phyloP scores from a whole-genome alignment of 2,329 filamentous ascomycete species.

The Chalaropsis thielavioides region DNA sequence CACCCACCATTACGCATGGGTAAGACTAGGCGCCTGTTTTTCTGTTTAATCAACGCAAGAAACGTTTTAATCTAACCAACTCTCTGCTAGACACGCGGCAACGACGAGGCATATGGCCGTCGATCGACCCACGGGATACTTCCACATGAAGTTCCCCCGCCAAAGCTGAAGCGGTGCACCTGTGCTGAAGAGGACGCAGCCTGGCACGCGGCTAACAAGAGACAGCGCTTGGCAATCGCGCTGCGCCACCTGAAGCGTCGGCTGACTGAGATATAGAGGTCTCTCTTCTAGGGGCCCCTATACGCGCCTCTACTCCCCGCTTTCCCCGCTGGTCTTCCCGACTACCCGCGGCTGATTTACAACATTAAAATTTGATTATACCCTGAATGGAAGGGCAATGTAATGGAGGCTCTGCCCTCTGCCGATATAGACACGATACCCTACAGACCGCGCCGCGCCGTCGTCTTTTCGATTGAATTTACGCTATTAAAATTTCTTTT shows the following conservation, averaged over 20 bases:
- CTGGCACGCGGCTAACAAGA: conserved; percentile 2
- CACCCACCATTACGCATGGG: conserved; percentile 12
- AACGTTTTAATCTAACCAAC: not conserved
- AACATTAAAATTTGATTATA: not conserved
- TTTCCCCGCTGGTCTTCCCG: not conserved
- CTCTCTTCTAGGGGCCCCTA: not conserved
- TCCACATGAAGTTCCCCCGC: conserved; percentile 5
- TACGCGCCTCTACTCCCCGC: not conserved
- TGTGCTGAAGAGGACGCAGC: conserved; percentile 7
- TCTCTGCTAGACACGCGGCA: not conserved
- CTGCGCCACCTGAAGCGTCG: conserved; percentile 5
- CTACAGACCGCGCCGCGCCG: no score
- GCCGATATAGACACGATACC: no score
- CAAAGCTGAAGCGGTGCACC: conserved; percentile 2
- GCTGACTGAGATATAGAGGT: not conserved
- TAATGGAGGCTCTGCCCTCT: no score
- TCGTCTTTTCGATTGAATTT: not conserved
- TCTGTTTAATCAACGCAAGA: not conserved
- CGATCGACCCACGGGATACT: conserved; percentile 1
- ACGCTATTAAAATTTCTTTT: not conserved
- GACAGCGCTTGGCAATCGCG: not conserved
- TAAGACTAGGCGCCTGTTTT: not conserved
- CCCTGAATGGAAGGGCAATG: not conserved
- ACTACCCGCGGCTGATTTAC: not conserved
- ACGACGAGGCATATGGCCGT: conserved; percentile 7